phyloP scores from a whole-genome alignment of 1,284 basidiomycete genomes.

The Trichosporon ovoides region DNA sequence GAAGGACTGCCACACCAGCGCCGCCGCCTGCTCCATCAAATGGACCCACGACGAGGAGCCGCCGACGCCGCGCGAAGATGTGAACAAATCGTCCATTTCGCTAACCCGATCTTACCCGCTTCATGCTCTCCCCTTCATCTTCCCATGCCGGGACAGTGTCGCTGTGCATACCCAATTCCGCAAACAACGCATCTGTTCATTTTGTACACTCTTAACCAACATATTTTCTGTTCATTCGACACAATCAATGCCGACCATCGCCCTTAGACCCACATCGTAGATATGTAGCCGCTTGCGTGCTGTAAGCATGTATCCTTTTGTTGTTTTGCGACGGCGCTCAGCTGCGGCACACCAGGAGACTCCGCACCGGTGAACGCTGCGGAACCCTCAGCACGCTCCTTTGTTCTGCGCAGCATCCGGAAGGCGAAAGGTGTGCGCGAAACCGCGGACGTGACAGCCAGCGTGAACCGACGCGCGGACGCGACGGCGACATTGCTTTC shows the following conservation, averaged over 20 bases:
- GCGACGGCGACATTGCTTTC: neutral
- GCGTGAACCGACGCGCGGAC: neutral
- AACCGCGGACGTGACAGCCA: neutral
- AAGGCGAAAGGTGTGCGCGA: neutral
- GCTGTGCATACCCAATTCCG: neutral
- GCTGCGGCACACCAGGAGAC: no score
- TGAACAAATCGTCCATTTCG: neutral
- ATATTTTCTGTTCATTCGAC: neutral
- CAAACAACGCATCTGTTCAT: neutral
- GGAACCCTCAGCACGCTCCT: no score
- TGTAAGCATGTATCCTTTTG: slow-evolving; percentile 6
- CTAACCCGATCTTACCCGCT: neutral
- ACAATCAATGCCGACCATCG: neutral
- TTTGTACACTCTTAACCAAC: neutral
- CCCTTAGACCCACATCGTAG: neutral
- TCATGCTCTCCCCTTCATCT: no score
- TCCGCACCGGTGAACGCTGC: no score
- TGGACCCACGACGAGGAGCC: neutral
- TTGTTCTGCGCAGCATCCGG: neutral
- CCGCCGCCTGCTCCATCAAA: neutral
- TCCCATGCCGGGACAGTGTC: neutral
- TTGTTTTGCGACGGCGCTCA: neutral
- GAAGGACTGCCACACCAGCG: neutral
- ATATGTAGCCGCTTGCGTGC: slow-evolving; percentile 6
- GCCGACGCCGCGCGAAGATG: slow-evolving; percentile 3